Conservation (phyloP, 345 rosid species). For the Boechera divaricarpa region DNA sequence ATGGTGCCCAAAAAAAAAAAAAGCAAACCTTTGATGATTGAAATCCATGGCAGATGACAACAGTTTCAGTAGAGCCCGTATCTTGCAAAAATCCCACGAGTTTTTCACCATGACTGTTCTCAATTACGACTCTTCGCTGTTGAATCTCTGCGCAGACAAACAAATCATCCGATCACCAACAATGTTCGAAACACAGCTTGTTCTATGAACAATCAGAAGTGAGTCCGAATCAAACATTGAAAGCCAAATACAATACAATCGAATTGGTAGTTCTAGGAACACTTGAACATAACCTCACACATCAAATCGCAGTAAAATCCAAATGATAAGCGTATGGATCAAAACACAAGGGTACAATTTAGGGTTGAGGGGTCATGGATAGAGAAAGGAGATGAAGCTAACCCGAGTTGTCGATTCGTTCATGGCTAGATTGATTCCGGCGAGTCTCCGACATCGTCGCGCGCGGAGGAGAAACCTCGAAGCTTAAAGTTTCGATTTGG, state of each 20-base stretch:
- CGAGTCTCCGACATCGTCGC: slow-evolving; percentile 39
- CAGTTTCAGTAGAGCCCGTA: slow-evolving; percentile 74
- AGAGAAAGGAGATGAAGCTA: slow-evolving; percentile 24
- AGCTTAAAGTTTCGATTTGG: background rate
- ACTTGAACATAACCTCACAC: slow-evolving; percentile 10
- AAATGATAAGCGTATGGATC: background rate
- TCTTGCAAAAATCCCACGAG: slow-evolving; percentile 81
- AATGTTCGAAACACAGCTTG: background rate
- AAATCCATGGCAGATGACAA: slow-evolving; percentile 87
- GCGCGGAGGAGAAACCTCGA: background rate
- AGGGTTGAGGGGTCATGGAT: background rate
- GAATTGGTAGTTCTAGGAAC: background rate
- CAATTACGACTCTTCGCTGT: slow-evolving; percentile 52
- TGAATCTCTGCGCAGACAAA: slow-evolving; percentile 31
- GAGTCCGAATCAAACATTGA: background rate
- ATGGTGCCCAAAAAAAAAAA: background rate
- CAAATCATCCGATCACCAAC: background rate
- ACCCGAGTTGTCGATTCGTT: slow-evolving; percentile 43
- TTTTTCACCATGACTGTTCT: slow-evolving; percentile 71
- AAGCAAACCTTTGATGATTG: slow-evolving; percentile 70
- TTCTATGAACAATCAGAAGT: background rate
- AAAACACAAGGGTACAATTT: background rate
- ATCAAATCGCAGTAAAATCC: background rate
- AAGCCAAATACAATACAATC: background rate
- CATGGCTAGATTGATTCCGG: slow-evolving; percentile 30